Conservation (phyloP, 1,284 basidiomycete species). For the Apiotrichum siamense region DNA sequence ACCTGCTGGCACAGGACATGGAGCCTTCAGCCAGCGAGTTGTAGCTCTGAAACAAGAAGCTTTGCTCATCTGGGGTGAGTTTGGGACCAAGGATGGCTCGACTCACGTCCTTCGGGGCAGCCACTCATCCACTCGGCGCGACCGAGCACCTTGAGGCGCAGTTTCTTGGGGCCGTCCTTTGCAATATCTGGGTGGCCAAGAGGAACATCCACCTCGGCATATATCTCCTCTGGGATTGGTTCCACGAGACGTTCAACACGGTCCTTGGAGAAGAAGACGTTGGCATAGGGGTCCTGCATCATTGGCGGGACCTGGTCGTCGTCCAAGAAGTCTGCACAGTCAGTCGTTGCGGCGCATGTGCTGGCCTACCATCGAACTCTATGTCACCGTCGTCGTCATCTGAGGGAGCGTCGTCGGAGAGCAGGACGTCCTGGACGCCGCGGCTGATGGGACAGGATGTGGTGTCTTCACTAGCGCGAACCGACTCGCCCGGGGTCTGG, state of each 20-base stretch:
- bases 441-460: not conserved
- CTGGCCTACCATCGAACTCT: constrained; percentile 20
- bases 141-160: constrained; percentile 61
- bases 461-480: not conserved
- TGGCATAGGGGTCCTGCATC: constrained; percentile 71
- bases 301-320: constrained; percentile 31
- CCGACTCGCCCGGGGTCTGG: constrained; percentile 1
- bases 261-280: constrained; percentile 84
- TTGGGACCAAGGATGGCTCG: not conserved
- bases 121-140: constrained; percentile 95
- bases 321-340: constrained; percentile 5
- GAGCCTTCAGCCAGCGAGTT: constrained; percentile 59
- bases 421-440: not conserved
- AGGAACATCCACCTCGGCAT: constrained; percentile 1
- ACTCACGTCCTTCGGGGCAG: constrained; percentile 67
- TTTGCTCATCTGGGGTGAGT: constrained; percentile 60
- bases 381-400: constrained; percentile 51
- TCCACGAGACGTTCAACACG: constrained; percentile 78
- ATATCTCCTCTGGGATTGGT: constrained; percentile 56
- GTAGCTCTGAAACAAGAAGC: constrained; percentile 77
- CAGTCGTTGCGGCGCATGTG: not conserved
- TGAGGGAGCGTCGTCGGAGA: constrained; percentile 18
- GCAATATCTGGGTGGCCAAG: constrained; percentile 20
- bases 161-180: constrained; percentile 40
- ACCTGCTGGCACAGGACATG: constrained; percentile 65